Evolutionary conservation across 208 protist species (phyloP).

Genomic region (Zelonia costaricensis): DNA sequence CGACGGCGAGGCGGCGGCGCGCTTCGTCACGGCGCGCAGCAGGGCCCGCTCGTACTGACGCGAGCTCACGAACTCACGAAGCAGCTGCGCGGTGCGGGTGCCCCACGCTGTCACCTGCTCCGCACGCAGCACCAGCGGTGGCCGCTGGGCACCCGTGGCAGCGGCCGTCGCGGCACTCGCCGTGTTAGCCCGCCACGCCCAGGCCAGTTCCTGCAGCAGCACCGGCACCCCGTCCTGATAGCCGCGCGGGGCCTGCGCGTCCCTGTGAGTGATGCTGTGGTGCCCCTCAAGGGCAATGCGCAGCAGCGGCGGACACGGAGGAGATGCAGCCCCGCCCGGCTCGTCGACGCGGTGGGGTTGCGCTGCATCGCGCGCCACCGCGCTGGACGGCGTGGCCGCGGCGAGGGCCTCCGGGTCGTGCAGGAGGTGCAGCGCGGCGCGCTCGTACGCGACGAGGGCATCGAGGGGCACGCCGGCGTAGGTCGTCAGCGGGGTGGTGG

Average conservation of each 20-base stretch:
- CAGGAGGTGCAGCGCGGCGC: constrained; percentile 24
- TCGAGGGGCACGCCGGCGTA: constrained; percentile 42
- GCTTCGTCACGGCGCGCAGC: not conserved
- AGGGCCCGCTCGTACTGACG: constrained; percentile 13
- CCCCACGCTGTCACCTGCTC: constrained; percentile 19
- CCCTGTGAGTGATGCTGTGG: too few relatives aligned
- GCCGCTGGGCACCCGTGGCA: too few relatives aligned
- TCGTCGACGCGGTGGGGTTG: not conserved
- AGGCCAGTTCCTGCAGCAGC: constrained; percentile 51
- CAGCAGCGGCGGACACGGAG: not conserved
- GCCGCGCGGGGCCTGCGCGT: not conserved
- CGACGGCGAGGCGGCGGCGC: not conserved
- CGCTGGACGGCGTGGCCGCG: not conserved
- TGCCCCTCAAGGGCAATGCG: not conserved
- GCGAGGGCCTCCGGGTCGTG: constrained; percentile 1
- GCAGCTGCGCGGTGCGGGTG: constrained; percentile 1
- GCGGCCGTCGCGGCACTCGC: not conserved
- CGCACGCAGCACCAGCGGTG: not conserved
- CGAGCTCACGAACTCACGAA: constrained; percentile 11
- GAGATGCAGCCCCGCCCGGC: not conserved
- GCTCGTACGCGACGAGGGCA: constrained; percentile 46
- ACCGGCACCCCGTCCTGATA: constrained; percentile 50
- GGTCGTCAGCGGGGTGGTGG: constrained; percentile 7
- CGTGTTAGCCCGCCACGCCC: constrained; percentile 20
- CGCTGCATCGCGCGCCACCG: not conserved